Conservation (phyloP, 2,329 filamentous ascomycete species). For the Ceratocystis ficicola region DNA sequence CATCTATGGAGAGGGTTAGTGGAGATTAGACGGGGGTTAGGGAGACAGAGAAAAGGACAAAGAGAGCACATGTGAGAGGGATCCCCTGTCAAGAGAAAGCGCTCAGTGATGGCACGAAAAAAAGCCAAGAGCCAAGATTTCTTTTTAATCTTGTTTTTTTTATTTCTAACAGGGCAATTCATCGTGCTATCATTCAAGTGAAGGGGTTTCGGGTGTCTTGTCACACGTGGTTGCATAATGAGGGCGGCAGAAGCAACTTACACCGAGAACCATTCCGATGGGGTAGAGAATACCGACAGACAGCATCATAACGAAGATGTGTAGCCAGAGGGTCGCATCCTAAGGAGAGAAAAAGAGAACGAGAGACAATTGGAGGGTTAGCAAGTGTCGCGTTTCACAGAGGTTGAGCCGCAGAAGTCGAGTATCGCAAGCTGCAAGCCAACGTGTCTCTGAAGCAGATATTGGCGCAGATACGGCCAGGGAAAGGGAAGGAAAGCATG, state of each 20-base stretch:
- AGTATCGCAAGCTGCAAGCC: neutral
- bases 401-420: neutral
- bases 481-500: neutral
- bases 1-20: conserved; percentile 44
- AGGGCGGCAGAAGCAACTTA: conserved; percentile 35
- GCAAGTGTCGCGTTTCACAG: conserved; percentile 8
- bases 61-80: neutral
- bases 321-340: conserved; percentile 82
- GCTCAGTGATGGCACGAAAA: neutral
- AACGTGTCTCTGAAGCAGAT: neutral
- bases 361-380: neutral
- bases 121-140: neutral
- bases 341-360: conserved; percentile 26
- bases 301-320: conserved; percentile 78
- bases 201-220: neutral
- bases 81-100: neutral
- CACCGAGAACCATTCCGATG: conserved; percentile 86
- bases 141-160: no score
- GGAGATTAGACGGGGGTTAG: neutral
- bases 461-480: neutral
- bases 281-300: conserved; percentile 90
- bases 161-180: neutral
- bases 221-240: neutral
- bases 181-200: neutral
- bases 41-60: neutral